A percentile compares a stretch with the other conserved stretches of the same genome.
phyloP scores from a whole-genome alignment of 495 filamentous ascomycete genomes.

The Podospora comata region DNA sequence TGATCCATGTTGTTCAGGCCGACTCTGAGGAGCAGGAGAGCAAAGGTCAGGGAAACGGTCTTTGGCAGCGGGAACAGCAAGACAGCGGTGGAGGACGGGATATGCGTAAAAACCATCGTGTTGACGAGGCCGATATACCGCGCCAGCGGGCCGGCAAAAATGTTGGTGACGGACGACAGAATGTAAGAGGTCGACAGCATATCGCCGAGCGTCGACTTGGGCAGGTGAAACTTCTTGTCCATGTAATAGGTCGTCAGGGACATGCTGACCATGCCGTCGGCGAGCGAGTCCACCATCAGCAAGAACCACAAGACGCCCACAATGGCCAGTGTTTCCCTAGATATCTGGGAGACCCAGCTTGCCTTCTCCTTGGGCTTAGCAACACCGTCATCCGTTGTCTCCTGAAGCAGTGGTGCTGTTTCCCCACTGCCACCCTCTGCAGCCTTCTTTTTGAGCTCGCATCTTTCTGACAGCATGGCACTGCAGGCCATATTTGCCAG shows the following conservation, averaged over 20 bases:
- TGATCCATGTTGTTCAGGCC: conserved; percentile 67
- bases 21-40: conserved; percentile 64
- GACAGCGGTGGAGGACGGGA: conserved; percentile 44
- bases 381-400: background rate
- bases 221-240: conserved; percentile 67
- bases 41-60: conserved; percentile 51
- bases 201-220: conserved; percentile 56
- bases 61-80: conserved; percentile 38
- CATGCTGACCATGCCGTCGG: conserved; percentile 71
- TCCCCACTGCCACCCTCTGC: conserved; percentile 9
- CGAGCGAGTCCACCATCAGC: conserved; percentile 73
- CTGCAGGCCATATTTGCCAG: conserved; percentile 33
- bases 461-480: conserved; percentile 33
- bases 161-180: conserved; percentile 49
- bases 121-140: conserved; percentile 73
- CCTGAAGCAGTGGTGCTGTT: conserved; percentile 17
- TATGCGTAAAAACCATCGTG: conserved; percentile 49
- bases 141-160: conserved; percentile 71
- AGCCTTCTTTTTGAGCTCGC: conserved; percentile 34
- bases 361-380: conserved; percentile 9
- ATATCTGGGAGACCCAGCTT: conserved; percentile 50
- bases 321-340: conserved; percentile 53
- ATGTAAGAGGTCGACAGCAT: conserved; percentile 37
- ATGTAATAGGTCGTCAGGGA: conserved; percentile 77
- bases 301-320: conserved; percentile 71